Conservation (phyloP, 2,329 filamentous ascomycete species). For the Verticillium nonalfalfae region DNA sequence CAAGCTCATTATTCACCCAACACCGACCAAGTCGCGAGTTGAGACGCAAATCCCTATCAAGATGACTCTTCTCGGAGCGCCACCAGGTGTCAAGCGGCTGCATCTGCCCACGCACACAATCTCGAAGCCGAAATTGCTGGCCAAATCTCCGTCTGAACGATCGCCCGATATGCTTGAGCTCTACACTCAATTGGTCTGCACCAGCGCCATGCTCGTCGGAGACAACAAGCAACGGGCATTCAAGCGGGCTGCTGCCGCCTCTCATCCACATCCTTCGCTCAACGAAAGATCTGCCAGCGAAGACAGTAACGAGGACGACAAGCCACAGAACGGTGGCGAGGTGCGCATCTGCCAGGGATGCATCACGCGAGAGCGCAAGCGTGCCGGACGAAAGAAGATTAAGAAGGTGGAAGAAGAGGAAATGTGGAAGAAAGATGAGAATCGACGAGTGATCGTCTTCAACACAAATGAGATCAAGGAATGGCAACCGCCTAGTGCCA, state of each 20-base stretch:
- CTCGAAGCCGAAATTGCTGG: slow-evolving; percentile 85
- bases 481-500: slow-evolving; percentile 52
- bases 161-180: slow-evolving; percentile 72
- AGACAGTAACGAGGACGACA: slow-evolving; percentile 58
- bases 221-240: slow-evolving; percentile 62
- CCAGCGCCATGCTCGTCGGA: slow-evolving; percentile 78
- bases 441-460: slow-evolving; percentile 80
- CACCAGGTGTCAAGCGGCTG: slow-evolving; percentile 68
- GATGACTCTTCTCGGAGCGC: slow-evolving; percentile 70
- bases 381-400: slow-evolving; percentile 85
- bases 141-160: slow-evolving; percentile 61
- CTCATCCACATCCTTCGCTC: slow-evolving; percentile 22
- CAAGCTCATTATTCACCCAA: slow-evolving; percentile 56
- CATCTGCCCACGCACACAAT: slow-evolving; percentile 88
- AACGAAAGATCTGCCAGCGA: slow-evolving; percentile 22
- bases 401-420: slow-evolving; percentile 92
- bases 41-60: slow-evolving; percentile 94
- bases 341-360: slow-evolving; percentile 90
- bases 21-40: slow-evolving; percentile 78
- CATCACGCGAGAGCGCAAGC: slow-evolving; percentile 84
- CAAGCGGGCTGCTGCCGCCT: slow-evolving; percentile 42
- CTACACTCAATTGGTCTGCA: slow-evolving; percentile 79
- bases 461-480: slow-evolving; percentile 85
- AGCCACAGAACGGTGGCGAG: slow-evolving; percentile 83
- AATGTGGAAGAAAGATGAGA: slow-evolving; percentile 75